phyloP scores from a whole-genome alignment of 805 yeast genomes.

The Wickerhamomyces sydowiorum region DNA sequence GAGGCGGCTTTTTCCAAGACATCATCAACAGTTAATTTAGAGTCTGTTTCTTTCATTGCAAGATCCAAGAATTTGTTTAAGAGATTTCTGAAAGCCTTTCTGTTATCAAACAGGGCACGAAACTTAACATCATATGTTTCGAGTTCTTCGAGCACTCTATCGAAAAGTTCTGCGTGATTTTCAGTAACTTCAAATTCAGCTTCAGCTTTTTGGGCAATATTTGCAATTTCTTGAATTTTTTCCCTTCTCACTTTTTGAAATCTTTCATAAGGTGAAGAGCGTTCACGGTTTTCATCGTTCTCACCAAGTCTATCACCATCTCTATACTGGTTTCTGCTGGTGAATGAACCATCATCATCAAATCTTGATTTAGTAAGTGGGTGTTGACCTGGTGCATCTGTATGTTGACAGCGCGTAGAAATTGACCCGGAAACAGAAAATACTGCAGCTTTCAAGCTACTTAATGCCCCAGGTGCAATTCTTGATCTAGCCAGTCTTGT shows the following conservation, averaged over 20 bases:
- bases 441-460: too few relatives aligned
- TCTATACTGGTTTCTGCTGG: background rate
- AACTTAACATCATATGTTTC: background rate
- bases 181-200: too few relatives aligned
- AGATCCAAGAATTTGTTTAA: background rate
- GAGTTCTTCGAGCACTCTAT: background rate
- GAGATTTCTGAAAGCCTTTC: conserved; percentile 10
- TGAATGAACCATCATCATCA: too few relatives aligned
- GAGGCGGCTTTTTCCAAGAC: conserved; percentile 14
- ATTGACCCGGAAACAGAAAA: too few relatives aligned
- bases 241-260: too few relatives aligned
- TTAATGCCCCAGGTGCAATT: background rate
- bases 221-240: too few relatives aligned
- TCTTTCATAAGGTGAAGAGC: too few relatives aligned
- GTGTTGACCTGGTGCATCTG: background rate
- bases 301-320: background rate
- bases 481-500: background rate
- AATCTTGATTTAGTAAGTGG: too few relatives aligned
- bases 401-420: too few relatives aligned
- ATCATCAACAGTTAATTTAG: conserved; percentile 1
- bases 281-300: background rate
- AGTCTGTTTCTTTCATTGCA: background rate
- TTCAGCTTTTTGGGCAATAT: background rate
- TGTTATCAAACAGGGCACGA: background rate
- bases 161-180: background rate